Conservation (phyloP, 129 eudicot species). For the Calendula officinalis region DNA sequence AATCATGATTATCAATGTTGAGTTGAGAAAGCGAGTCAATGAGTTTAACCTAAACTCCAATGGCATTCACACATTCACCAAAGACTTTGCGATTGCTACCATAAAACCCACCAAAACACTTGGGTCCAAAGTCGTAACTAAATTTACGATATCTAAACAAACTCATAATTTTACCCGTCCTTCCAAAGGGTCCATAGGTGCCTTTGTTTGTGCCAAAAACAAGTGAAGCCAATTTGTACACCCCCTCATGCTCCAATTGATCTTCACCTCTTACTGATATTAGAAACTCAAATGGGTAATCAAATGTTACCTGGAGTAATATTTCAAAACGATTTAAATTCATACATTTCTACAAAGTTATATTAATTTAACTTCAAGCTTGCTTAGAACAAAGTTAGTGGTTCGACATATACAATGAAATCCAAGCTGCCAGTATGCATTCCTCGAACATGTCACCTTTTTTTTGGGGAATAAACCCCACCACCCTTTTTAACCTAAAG, state of each 20-base stretch:
- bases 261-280: slow-evolving; percentile 13
- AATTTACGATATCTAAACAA: neutral
- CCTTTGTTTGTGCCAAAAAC: slow-evolving; percentile 20
- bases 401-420: too few relatives aligned
- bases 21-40: neutral
- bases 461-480: too few relatives aligned
- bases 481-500: too few relatives aligned
- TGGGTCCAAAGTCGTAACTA: slow-evolving; percentile 9
- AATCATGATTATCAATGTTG: too few relatives aligned
- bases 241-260: too few relatives aligned
- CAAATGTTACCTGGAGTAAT: slow-evolving; percentile 10
- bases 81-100: neutral
- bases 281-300: slow-evolving; percentile 19
- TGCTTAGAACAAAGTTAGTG: neutral
- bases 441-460: too few relatives aligned
- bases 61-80: neutral
- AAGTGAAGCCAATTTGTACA: neutral
- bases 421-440: too few relatives aligned
- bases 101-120: slow-evolving; percentile 14
- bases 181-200: slow-evolving; percentile 22
- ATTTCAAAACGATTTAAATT: too few relatives aligned
- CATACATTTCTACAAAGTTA: too few relatives aligned
- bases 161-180: neutral
- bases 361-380: too few relatives aligned
- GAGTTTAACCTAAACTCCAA: slow-evolving; percentile 14